phyloP scores from a whole-genome alignment of 192 early-diverging fungal genomes.

The Lobosporangium transversale region DNA sequence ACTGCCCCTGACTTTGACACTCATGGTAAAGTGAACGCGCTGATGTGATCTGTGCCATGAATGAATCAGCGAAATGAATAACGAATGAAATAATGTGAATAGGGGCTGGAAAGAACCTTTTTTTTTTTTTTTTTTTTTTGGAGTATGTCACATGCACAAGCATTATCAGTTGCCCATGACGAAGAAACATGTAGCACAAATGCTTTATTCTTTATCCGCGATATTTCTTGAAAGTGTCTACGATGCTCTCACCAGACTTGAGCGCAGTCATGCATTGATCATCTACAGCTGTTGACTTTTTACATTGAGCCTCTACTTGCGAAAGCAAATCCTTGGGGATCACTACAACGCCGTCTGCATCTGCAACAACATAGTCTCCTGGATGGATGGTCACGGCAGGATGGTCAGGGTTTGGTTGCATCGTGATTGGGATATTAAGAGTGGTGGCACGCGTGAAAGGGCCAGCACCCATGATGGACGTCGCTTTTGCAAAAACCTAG shows the following conservation, averaged over 20 bases:
- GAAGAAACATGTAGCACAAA: no score
- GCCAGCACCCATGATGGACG: constrained; percentile 59
- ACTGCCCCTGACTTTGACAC: constrained; percentile 49
- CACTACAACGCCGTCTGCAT: constrained; percentile 66
- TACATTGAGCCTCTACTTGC: constrained; percentile 58
- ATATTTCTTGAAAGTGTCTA: constrained; percentile 60
- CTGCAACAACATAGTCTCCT: constrained; percentile 65
- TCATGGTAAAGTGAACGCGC: constrained; percentile 41
- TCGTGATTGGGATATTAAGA: constrained; percentile 56
- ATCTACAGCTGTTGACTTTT: constrained; percentile 58
- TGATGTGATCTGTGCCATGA: constrained; percentile 21
- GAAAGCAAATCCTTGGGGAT: constrained; percentile 56
- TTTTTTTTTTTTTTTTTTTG: no score
- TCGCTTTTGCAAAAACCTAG: constrained; percentile 65
- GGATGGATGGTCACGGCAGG: constrained; percentile 58
- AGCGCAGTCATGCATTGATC: constrained; percentile 63
- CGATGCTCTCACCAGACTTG: constrained; percentile 55
- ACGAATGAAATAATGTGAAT: background rate
- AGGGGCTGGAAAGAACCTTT: no score
- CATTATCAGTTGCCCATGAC: no score
- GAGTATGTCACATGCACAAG: no score
- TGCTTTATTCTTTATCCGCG: constrained; percentile 40
- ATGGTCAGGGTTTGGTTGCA: constrained; percentile 54
- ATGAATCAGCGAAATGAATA: background rate
- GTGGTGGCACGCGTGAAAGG: constrained; percentile 58